phyloP scores from a whole-genome alignment of 805 yeast species.

The Monosporozyma siamensis region DNA sequence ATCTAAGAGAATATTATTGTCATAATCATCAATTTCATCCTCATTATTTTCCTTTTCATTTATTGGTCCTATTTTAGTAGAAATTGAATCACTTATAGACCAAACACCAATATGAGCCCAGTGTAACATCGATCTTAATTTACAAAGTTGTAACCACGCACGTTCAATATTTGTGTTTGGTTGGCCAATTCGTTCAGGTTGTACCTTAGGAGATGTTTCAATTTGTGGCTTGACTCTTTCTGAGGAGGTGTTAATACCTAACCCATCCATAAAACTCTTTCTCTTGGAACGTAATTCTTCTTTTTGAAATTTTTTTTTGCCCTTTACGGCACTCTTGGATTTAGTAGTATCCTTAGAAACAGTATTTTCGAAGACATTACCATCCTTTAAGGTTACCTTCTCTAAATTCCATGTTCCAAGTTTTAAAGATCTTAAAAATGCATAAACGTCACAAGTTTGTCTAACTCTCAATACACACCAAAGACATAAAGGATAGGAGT shows the following conservation, averaged over 20 bases:
- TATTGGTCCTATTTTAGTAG: constrained; percentile 22
- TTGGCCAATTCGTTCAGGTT: constrained; percentile 15
- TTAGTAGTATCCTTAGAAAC: constrained; percentile 4
- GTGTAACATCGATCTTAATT: constrained; percentile 62
- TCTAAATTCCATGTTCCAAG: constrained; percentile 53
- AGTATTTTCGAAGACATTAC: constrained; percentile 8
- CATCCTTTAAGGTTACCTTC: constrained; percentile 24
- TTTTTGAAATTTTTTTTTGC: neutral
- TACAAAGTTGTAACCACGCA: constrained; percentile 56
- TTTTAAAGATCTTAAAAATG: constrained; percentile 58
- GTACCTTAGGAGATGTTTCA: constrained; percentile 8
- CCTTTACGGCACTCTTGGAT: neutral
- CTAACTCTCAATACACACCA: constrained; percentile 74
- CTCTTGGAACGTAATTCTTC: constrained; percentile 8
- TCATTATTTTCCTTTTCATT: constrained; percentile 6
- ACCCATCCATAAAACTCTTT: constrained; percentile 22
- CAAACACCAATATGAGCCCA: constrained; percentile 81
- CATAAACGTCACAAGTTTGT: constrained; percentile 73
- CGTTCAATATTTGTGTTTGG: constrained; percentile 34
- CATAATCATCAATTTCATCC: neutral
- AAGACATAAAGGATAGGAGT: constrained; percentile 64
- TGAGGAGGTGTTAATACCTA: constrained; percentile 9
- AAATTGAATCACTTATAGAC: constrained; percentile 38
- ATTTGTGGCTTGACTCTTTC: constrained; percentile 10
- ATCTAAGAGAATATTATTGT: neutral